phyloP scores from a whole-genome alignment of 1,284 basidiomycete genomes.

The Apiotrichum montevideense region DNA sequence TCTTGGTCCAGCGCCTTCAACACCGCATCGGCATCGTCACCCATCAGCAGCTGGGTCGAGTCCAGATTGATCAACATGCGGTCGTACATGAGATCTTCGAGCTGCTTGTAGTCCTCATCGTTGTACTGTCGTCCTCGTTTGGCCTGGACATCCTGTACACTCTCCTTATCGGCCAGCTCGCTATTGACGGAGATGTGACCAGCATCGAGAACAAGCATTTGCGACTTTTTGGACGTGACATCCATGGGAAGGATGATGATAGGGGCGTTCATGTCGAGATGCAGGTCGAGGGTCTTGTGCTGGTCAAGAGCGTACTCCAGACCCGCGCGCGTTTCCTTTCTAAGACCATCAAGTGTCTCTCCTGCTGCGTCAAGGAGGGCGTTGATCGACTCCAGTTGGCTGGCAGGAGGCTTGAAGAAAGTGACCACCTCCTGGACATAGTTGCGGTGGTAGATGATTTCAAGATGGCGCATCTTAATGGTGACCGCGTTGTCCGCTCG shows the following conservation, averaged over 20 bases:
- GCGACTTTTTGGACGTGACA: slow-evolving; percentile 69
- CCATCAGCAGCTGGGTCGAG: slow-evolving; percentile 89
- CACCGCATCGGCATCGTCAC: slow-evolving; percentile 75
- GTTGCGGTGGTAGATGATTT: slow-evolving; percentile 92
- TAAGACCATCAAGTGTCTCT: slow-evolving; percentile 86
- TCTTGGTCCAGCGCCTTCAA: slow-evolving; percentile 62
- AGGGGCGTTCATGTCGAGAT: slow-evolving; percentile 94
- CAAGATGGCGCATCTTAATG: slow-evolving; percentile 90
- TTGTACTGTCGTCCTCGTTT: slow-evolving; percentile 83
- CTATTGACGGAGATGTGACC: slow-evolving; percentile 94
- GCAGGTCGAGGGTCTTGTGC: slow-evolving; percentile 75
- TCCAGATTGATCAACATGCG: slow-evolving; percentile 77
- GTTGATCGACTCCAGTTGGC: slow-evolving; percentile 91
- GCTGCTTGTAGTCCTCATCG: slow-evolving; percentile 78
- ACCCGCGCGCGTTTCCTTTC: slow-evolving; percentile 91
- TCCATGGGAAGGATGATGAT: slow-evolving; percentile 96
- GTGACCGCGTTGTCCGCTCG: slow-evolving; percentile 88
- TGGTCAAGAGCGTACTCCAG: slow-evolving; percentile 77
- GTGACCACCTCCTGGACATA: slow-evolving; percentile 88
- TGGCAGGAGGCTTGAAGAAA: slow-evolving; percentile 92
- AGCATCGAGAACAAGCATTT: slow-evolving; percentile 88
- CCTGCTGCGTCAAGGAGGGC: slow-evolving; percentile 83
- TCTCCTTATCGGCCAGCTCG: slow-evolving; percentile 77
- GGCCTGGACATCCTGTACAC: slow-evolving; percentile 70
- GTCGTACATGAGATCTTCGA: slow-evolving; percentile 97